Evolutionary conservation across 805 yeast species (phyloP).

Genomic region (Pichia thaimueangensis): DNA sequence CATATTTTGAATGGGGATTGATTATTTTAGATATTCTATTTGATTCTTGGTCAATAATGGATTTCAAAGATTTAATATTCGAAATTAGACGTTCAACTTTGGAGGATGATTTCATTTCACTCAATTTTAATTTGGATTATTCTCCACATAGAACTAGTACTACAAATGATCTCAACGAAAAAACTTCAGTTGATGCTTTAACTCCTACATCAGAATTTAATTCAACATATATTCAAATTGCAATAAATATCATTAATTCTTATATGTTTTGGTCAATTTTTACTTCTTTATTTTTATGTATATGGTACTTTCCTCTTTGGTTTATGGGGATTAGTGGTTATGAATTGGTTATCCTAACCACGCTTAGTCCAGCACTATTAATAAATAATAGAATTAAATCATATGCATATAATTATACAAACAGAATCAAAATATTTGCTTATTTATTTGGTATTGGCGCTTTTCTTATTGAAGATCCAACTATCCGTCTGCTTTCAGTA

Average conservation of each 20-base stretch:
- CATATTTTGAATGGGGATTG: conserved; percentile 91
- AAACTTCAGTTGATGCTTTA: conserved; percentile 14
- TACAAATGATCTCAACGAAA: neutral
- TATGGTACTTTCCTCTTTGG: conserved; percentile 98
- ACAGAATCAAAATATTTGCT: conserved; percentile 46
- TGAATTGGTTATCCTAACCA: conserved; percentile 61
- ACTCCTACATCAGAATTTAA: conserved; percentile 17
- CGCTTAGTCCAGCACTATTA: conserved; percentile 44
- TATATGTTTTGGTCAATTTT: conserved; percentile 79
- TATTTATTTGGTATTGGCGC: conserved; percentile 71
- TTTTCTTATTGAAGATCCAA: conserved; percentile 62
- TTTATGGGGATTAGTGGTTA: conserved; percentile 96
- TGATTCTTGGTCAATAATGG: conserved; percentile 72
- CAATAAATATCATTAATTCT: conserved; percentile 51
- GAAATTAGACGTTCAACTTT: conserved; percentile 26
- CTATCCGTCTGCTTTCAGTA: conserved; percentile 55
- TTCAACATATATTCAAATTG: conserved; percentile 31
- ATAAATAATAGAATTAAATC: conserved; percentile 29
- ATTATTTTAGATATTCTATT: conserved; percentile 78
- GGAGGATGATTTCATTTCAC: conserved; percentile 21
- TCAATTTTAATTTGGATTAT: conserved; percentile 19
- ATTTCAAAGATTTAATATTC: conserved; percentile 60
- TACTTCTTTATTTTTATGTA: conserved; percentile 75
- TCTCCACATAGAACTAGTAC: neutral
- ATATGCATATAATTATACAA: conserved; percentile 40